Base-by-base conservation (phyloP, 1,284 basidiomycete species). In the Pyrrhoderma lamaoense region DNA sequence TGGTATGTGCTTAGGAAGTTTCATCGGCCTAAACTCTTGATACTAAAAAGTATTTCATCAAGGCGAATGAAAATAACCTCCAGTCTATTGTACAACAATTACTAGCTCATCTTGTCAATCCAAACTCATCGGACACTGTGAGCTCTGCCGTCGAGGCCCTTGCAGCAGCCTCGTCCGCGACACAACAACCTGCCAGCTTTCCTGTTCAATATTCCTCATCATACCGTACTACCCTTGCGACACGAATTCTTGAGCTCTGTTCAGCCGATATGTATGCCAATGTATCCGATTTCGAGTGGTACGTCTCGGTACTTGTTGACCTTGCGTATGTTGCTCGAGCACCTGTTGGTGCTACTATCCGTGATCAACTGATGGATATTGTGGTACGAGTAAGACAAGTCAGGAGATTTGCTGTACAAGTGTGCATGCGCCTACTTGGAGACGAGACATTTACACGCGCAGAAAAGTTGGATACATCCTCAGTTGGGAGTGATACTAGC, bases 261-360 rank as follows among this genome's bases (percentile, higher is more conserved):
- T 84, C 88, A 3, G 76, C 80, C 54, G 82, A 87, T 52, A 85
- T 86, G 5, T 99, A 96, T 61, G 82, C 84, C 49, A 87, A 94
- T 61, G 77, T 99, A 35, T 76, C 77, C 36, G 93, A 98, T 67
- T 97, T 98, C 63, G 87, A 94, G 61, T 99, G 96, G 96, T 96
- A 93, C 63, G 73, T 98, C 22, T 95, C 93, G 7, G 90, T 94
- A 2, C 80, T 97, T 21, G 77, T 96, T 42, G 91, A 96, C 60
- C 76, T 99, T 2, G 82, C 89, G 0, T 90, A 93, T 62, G 77
- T 97, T 42, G 86, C 87, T 42, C 80, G 80, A 39, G 89, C 84
- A 42, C 72, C 86, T 60, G 73, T 95, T 31, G 92, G 91, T 0
- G 59, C 68, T 0, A 77, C 83, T 59, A 84, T 96, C 54, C 76